phyloP scores from a whole-genome alignment of 2,329 filamentous ascomycete species.

The Immersiporthe knoxdaviesiana region DNA sequence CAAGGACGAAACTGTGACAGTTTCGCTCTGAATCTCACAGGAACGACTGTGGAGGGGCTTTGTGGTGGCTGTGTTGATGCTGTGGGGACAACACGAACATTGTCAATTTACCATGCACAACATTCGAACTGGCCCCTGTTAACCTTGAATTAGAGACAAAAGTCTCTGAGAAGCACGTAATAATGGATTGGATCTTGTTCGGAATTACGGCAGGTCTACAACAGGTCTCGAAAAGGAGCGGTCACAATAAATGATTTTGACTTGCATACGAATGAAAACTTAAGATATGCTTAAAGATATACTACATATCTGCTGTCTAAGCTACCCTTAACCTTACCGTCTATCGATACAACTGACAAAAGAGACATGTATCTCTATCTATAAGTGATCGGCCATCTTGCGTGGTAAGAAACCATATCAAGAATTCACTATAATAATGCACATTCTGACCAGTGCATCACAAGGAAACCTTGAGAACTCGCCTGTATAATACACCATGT shows the following conservation, averaged over 20 bases:
- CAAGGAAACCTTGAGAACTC: background rate
- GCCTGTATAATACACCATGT: background rate
- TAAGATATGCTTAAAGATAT: too few species aligned
- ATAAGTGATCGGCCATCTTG: background rate
- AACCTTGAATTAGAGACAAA: too few species aligned
- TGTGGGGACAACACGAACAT: background rate
- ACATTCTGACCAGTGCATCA: background rate
- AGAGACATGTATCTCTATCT: background rate
- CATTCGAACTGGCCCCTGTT: too few species aligned
- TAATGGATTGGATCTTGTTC: too few species aligned
- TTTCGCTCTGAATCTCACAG: background rate
- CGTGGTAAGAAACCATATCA: background rate
- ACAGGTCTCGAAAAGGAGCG: too few species aligned
- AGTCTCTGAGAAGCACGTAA: too few species aligned
- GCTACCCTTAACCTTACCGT: too few species aligned
- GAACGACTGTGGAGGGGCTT: background rate
- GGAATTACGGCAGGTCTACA: too few species aligned
- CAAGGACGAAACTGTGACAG: background rate
- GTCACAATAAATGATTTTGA: too few species aligned
- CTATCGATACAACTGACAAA: too few species aligned
- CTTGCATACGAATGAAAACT: too few species aligned
- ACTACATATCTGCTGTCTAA: too few species aligned
- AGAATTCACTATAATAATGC: background rate
- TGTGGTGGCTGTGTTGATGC: background rate
- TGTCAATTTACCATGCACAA: background rate